Conservation (phyloP, 164 flowering plant species). For the Litsea cubeba region DNA sequence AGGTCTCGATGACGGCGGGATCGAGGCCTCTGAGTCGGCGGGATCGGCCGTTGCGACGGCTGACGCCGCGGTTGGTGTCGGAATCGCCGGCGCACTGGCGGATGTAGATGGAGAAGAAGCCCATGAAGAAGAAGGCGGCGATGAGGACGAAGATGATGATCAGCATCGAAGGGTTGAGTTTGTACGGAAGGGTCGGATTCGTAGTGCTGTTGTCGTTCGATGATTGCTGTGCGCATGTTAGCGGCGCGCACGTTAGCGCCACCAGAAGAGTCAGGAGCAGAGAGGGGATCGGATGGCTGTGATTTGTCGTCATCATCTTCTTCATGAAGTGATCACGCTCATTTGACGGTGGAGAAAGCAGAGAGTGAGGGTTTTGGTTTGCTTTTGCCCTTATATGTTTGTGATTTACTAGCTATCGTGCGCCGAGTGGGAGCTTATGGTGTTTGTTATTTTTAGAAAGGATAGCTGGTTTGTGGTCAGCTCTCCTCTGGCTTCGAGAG, state of each 20-base stretch:
- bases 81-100: slow-evolving; percentile 34
- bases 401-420: background rate
- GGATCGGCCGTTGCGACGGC: background rate
- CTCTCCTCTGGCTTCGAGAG: background rate
- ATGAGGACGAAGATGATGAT: slow-evolving; percentile 49
- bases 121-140: slow-evolving; percentile 65
- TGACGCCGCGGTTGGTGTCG: background rate
- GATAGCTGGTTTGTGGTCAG: background rate
- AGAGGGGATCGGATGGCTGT: background rate
- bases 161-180: slow-evolving; percentile 49
- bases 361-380: background rate
- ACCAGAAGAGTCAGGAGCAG: background rate
- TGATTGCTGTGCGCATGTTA: background rate
- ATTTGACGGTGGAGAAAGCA: background rate
- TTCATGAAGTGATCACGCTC: background rate
- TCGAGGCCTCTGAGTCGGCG: slow-evolving; percentile 22
- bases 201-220: background rate
- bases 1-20: slow-evolving; percentile 20
- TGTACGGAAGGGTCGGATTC: background rate
- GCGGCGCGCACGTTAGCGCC: background rate
- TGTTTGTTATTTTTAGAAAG: background rate
- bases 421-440: background rate
- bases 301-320: background rate
- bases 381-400: too few relatives aligned
- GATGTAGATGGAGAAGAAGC: slow-evolving; percentile 63